Base-by-base conservation (phyloP, 495 filamentous ascomycete species). In the Neurospora sp. region DNA sequence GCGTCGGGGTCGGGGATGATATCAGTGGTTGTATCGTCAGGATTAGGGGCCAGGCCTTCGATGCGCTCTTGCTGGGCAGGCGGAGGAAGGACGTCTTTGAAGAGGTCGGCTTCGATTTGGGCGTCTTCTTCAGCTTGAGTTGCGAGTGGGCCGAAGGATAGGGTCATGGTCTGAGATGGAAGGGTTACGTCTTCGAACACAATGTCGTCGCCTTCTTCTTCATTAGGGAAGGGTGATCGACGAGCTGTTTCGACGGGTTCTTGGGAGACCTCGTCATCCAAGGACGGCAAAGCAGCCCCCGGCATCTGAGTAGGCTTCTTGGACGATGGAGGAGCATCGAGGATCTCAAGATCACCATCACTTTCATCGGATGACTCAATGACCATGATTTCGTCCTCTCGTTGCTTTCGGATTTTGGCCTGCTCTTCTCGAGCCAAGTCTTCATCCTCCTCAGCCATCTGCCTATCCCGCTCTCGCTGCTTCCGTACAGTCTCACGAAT, bases 271-370 rank as follows among this genome's bases (percentile, higher is more conserved):
- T 74, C 68, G 39, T 77, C 75, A 16, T 72, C 47, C 8, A 76
- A 10, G 0, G 74, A 75, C 0, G 76, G 73, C 2, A 78, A 45
- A 42, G 47, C 72, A 18, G 75, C 77, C 2, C 75, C 76, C 6
- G 73, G 73, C 12, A 72, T 73, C 9, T 70, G 20, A 14, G 47
- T 37, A 37, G 72, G 40, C 7, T 72, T 72, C 70, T 74, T 73
- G 47, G 53, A 44, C 27, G 71, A 73, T 22, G 79, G 78, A 35
- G 81, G 82, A 10, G 80, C 78, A 40, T 90, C 89, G 35, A 88
- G 76, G 59, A 90, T 86, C 71, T 90, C 84, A 18, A 89, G 42
- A 80, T 89, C 88, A 70, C 84, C 85, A 38, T 85, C 84, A 44
- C 84, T 80, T 8, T 80, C 82, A 37, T 80, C 80, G 1, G 84